A percentile compares a stretch with the other conserved stretches of the same genome.
These are phyloP conservation scores for Claviceps sp. DNA, from an alignment of 2,329 filamentous ascomycete species.

Conservation along the genomic window DNA sequence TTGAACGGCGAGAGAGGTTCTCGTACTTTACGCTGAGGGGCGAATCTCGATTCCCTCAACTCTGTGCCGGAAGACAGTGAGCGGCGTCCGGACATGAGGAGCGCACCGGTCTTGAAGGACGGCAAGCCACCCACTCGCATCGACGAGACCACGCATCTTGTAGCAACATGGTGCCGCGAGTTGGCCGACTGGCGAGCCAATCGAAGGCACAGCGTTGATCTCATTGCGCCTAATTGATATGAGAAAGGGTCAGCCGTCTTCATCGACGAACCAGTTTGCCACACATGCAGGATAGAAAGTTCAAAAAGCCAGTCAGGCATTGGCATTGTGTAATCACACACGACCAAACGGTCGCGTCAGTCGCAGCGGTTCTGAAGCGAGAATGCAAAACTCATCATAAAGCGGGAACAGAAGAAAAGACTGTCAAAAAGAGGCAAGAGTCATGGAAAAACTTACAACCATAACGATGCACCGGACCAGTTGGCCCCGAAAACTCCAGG, in stretches of 20 bases:
- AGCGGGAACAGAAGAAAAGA: constrained; percentile 3
- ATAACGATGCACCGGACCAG: constrained; percentile 15
- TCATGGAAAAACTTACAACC: constrained; percentile 22
- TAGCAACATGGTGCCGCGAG: constrained; percentile 2
- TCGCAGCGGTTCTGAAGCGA: constrained; percentile 39
- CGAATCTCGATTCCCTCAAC: constrained; percentile 7
- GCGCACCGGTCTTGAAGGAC: background rate
- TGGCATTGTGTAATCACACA: constrained; percentile 30
- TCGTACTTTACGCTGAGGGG: constrained; percentile 9
- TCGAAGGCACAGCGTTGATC: constrained; percentile 22
- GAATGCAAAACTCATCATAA: constrained; percentile 29
- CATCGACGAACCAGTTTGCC: background rate
- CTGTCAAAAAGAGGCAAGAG: background rate
- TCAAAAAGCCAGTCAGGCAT: constrained; percentile 18
- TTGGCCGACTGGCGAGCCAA: constrained; percentile 18
- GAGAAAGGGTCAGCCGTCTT: constrained; percentile 4
- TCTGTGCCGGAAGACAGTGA: constrained; percentile 10
- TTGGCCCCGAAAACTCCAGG: background rate
- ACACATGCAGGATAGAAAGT: constrained; percentile 1
- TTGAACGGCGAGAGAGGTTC: constrained; percentile 23
- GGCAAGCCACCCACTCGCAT: constrained; percentile 1
- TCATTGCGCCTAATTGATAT: constrained; percentile 21
- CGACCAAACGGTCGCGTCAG: constrained; percentile 30
- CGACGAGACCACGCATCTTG: background rate
- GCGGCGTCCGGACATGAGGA: constrained; percentile 3